Evolutionary conservation across 2,329 filamentous ascomycete species (phyloP), one percentile per base, ranked within the genome.

Genomic region (Pseudogymnoascus sp.): DNA sequence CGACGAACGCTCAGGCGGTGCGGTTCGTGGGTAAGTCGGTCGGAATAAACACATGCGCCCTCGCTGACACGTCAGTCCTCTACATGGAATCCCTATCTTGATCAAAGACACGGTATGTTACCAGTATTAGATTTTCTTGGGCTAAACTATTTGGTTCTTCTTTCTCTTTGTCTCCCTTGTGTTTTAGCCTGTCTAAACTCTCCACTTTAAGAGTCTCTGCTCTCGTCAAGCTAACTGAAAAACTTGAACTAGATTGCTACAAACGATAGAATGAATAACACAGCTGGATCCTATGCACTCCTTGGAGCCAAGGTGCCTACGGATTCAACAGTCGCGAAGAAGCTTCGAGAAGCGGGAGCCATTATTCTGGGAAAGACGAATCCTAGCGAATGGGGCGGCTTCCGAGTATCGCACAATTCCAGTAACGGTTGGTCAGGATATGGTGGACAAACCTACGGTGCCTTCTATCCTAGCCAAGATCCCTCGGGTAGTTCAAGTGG

Each of bases 351-450:
- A 10, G 68, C 68, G 2, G 69, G 69, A 23, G 65, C 67, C 9
- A 64, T 72, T 37, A 38, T 72, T 3, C 67, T 72, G 13, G 69
- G 69, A 7, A 72, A 71, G 26, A 83, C 75, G 15, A 79, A 78
- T 65, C 71, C 84, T 19, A 82, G 83, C 63, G 80, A 84, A 67
- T 76, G 83, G 42, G 82, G 81, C 1, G 85, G 87, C 67, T 85
- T 77, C 62, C 77, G 87, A 10, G 84, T 81, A 3, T 71, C 70
- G 7, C n/a, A 5, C 21, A 44, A 17, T 23, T 87, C 86, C 68
- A 78, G 77, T 3, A 83, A 83, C 63, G 87, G 87, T 3, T 90
- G 87, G 87, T 85, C 81, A 53, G 82, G 86, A 0, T 78, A 83
- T 64, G 85, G 85, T 9, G 87, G 86, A 0, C 87, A 89, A 70